Evolutionary conservation across 2,329 filamentous ascomycete genomes (phyloP).

Genomic region (Colletotrichum kahawae): DNA sequence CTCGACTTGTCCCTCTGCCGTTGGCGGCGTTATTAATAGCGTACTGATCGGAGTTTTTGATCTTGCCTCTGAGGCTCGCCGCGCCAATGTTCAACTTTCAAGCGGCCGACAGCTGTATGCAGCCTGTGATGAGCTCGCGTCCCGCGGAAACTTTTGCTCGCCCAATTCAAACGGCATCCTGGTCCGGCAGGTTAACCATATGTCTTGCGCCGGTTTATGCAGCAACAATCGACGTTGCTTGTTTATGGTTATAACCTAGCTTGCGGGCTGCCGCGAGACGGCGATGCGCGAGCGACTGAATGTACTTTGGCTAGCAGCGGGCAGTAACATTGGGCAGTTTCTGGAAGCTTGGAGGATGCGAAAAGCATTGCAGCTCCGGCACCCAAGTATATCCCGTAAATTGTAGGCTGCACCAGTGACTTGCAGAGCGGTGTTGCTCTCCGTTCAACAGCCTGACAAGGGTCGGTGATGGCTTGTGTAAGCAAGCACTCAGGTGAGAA

Average conservation of each 20-base stretch:
- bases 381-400: neutral
- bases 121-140: neutral
- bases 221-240: neutral
- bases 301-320: neutral
- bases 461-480: neutral
- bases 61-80: neutral
- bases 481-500: neutral
- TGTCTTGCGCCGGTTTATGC: neutral
- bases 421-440: neutral
- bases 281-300: neutral
- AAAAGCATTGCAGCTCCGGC: neutral
- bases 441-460: neutral
- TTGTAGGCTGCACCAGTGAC: neutral
- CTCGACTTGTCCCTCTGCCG: conserved; percentile 2
- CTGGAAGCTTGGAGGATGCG: neutral
- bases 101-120: neutral
- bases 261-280: neutral
- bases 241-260: neutral
- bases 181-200: neutral
- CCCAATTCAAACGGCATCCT: neutral
- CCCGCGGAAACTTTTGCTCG: neutral
- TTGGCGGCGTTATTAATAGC: conserved; percentile 18
- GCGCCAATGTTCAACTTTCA: neutral
- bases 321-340: neutral
- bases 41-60: conserved; percentile 16